Conservation (phyloP, 768 basidiomycete genomes). For the Lenzites betulinus region DNA sequence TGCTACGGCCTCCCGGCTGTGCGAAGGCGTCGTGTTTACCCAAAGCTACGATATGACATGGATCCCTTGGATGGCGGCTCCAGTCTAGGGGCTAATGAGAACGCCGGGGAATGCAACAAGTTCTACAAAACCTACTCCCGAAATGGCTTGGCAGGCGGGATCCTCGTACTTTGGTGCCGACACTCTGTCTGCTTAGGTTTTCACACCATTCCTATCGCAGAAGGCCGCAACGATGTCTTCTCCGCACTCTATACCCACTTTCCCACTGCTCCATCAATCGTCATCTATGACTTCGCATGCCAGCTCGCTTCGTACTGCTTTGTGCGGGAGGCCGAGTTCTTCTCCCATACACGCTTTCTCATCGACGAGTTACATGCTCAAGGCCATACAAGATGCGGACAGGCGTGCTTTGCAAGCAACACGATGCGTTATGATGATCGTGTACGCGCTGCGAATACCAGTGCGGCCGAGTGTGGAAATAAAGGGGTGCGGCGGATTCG, state of each 20-base stretch:
- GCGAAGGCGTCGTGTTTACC: constrained; percentile 32
- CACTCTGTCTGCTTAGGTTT: constrained; percentile 20
- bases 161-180: constrained; percentile 18
- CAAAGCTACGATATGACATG: constrained; percentile 28
- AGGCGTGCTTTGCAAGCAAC: constrained; percentile 34
- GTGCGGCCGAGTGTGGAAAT: constrained; percentile 41
- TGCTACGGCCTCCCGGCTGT: constrained; percentile 36
- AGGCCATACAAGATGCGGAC: constrained; percentile 37
- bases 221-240: constrained; percentile 43
- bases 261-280: constrained; percentile 29
- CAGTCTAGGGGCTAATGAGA: no score
- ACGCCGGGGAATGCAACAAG: constrained; percentile 30
- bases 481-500: constrained; percentile 29
- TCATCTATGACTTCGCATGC: constrained; percentile 40
- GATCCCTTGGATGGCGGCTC: constrained; percentile 14
- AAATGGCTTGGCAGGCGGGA: constrained; percentile 9
- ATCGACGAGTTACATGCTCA: constrained; percentile 39
- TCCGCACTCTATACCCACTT: constrained; percentile 40
- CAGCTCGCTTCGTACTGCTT: constrained; percentile 37
- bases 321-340: constrained; percentile 33
- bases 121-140: constrained; percentile 34
- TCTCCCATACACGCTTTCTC: constrained; percentile 35
- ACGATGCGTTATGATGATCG: constrained; percentile 30
- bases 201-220: constrained; percentile 34
- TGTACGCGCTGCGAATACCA: constrained; percentile 34